Base-by-base conservation (phyloP, 306 rosid genomes). In the Psophocarpus tetragonolobus region DNA sequence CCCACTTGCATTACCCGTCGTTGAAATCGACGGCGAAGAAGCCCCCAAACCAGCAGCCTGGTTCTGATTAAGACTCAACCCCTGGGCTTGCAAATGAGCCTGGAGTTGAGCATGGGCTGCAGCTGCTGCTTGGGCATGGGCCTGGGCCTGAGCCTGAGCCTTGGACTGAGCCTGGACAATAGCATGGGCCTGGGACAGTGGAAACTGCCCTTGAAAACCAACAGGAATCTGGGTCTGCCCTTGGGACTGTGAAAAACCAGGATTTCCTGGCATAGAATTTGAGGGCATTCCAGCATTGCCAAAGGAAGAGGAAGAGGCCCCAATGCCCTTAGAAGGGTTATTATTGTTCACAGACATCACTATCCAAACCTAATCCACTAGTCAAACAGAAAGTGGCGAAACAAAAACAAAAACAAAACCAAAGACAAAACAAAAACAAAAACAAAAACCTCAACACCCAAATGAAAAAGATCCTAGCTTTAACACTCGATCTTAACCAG, bases 51-150 rank as follows among this genome's bases (percentile, higher is more conserved):
- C 93, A 56, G 83, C 87, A 17, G 74, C 74, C 75, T 86, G 99
- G 45, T 67, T 86, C 85, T 88, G 97, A 80, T 76, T 85, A 47
- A 90, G 84, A 58, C 88, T 68, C 87, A 94, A 71, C 3, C 93
- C 97, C 72, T 92, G 98, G 74, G 98, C 97, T 68, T 95, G 98
- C 56, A 95, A 86, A 71, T 95, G 98, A 70, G 99, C 99, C 74
- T 96, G 99, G 47, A 90, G 81, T 44, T 95, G 97, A 41, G 96
- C 97, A 6, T 92, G 97, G 56, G 88, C 94, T 2, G 85, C 90
- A 12, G 88, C 94, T 1, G 88, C 91, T 38, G 86, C 95, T 70
- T 83, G 86, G 4, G 83, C 85, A 23, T 92, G 97, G 64, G 82
- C 97, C 33, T 91, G 94, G 5, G 92, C 94, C 7, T 88, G 90